Percentiles rank a stretch among this genome's conserved stretches.
phyloP scores from a whole-genome alignment of 805 yeast species.

The Pichia rugopelliculosa region DNA sequence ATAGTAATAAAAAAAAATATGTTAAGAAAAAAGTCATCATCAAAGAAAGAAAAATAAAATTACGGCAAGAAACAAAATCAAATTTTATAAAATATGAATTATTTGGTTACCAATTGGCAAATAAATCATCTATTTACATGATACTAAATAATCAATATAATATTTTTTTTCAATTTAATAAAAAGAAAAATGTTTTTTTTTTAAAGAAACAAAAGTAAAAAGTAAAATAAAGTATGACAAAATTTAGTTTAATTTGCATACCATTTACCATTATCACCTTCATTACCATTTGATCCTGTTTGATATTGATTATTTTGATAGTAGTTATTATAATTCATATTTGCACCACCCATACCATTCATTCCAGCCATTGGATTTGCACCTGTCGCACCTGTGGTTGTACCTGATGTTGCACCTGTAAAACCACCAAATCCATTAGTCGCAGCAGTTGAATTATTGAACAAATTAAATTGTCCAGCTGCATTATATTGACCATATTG shows the following conservation, averaged over 20 bases:
- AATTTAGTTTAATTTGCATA: not conserved
- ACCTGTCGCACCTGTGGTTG: slow-evolving; percentile 4
- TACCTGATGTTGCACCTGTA: slow-evolving; percentile 3
- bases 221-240: not conserved
- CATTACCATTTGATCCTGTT: slow-evolving; percentile 6
- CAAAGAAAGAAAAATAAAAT: not conserved
- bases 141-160: not conserved
- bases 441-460: slow-evolving; percentile 8
- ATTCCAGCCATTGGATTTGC: not conserved
- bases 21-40: too few relatives aligned
- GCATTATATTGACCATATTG: slow-evolving; percentile 6
- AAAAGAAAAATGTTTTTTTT: not conserved
- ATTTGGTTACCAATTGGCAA: not conserved
- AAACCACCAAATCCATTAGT: slow-evolving; percentile 2
- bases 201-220: not conserved
- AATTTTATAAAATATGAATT: not conserved
- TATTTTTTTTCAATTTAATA: not conserved
- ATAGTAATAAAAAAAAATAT: too few relatives aligned
- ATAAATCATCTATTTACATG: not conserved
- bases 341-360: slow-evolving; percentile 1
- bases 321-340: slow-evolving; percentile 5
- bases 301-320: slow-evolving; percentile 6
- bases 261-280: slow-evolving; percentile 6
- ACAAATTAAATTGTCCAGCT: slow-evolving; percentile 7
- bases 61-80: not conserved